A percentile compares a stretch with the other conserved stretches of the same genome.
These are phyloP conservation scores for Zopfia rhizophila DNA, from an alignment of 2,329 filamentous ascomycete genomes.

Conservation along the genomic window DNA sequence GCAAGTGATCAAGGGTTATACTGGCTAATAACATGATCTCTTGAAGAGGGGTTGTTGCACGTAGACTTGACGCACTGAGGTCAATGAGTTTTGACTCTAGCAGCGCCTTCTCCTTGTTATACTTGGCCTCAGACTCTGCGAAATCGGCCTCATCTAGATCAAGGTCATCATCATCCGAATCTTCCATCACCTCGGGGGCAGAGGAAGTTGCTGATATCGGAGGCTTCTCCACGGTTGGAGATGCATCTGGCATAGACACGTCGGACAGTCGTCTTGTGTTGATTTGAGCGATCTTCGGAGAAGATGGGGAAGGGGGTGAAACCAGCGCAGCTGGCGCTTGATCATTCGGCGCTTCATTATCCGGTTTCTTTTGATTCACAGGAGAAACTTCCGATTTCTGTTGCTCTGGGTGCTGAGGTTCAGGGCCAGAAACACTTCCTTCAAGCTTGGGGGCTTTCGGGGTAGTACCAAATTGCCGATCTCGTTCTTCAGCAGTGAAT, in stretches of 20 bases:
- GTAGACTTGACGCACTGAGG: constrained; percentile 53
- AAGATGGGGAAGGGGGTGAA: constrained; percentile 26
- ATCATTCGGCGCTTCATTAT: constrained; percentile 29
- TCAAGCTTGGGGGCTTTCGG: constrained; percentile 49
- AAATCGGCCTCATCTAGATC: constrained; percentile 59
- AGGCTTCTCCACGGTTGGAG: constrained; percentile 38
- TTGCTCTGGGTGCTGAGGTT: constrained; percentile 31
- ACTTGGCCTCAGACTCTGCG: constrained; percentile 58
- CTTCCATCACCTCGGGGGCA: constrained; percentile 41
- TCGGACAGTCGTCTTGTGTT: constrained; percentile 47
- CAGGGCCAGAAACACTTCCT: constrained; percentile 25
- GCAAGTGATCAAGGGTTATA: constrained; percentile 47
- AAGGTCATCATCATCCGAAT: constrained; percentile 59
- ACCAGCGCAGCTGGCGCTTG: constrained; percentile 35
- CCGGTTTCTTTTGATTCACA: constrained; percentile 26
- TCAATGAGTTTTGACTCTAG: constrained; percentile 57
- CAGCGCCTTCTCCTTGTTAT: constrained; percentile 56
- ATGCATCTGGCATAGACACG: constrained; percentile 46
- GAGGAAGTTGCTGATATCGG: constrained; percentile 43
- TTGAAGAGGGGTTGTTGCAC: constrained; percentile 56
- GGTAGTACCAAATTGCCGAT: constrained; percentile 41
- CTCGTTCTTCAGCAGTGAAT: constrained; percentile 55
- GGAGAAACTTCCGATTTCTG: constrained; percentile 37
- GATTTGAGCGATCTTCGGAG: constrained; percentile 40
- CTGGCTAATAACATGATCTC: constrained; percentile 55